Percentiles rank a stretch among this genome's conserved stretches.
These are phyloP conservation scores for Lineolata rhizophorae DNA, from an alignment of 495 filamentous ascomycete species.

Conservation along the genomic window DNA sequence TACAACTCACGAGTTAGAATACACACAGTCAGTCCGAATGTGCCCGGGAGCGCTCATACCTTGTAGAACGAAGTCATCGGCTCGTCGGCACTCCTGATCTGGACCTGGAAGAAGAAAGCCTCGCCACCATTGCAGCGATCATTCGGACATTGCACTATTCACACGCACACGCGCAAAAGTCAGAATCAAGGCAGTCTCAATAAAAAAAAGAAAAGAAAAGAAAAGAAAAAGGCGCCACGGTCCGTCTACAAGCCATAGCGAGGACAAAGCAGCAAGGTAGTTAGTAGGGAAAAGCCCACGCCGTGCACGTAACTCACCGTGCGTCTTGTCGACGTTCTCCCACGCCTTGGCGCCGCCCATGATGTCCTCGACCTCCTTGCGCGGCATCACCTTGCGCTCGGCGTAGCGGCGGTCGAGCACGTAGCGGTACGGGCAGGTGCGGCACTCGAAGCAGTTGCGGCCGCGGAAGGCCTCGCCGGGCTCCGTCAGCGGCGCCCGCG, in stretches of 20 bases:
- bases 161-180: too few species aligned
- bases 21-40: too few species aligned
- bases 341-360: slow-evolving; percentile 72
- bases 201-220: too few species aligned
- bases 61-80: slow-evolving; percentile 94
- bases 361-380: slow-evolving; percentile 76
- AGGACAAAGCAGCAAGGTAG: too few species aligned
- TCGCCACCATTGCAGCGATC: slow-evolving; percentile 52
- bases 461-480: slow-evolving; percentile 13
- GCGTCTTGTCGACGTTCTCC: slow-evolving; percentile 70
- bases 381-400: slow-evolving; percentile 47
- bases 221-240: too few species aligned
- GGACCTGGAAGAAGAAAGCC: slow-evolving; percentile 87
- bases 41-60: slow-evolving; percentile 14
- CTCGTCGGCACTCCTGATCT: slow-evolving; percentile 95
- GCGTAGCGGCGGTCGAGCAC: slow-evolving; percentile 48
- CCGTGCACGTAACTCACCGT: slow-evolving; percentile 25
- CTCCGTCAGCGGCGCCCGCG: slow-evolving; percentile 27
- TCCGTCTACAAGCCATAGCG: too few species aligned
- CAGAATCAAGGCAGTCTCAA: too few species aligned
- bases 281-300: too few species aligned
- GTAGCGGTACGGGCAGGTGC: slow-evolving; percentile 79
- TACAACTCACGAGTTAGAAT: too few species aligned
- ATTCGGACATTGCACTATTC: slow-evolving; percentile 49
- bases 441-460: slow-evolving; percentile 69